phyloP scores from a whole-genome alignment of 805 yeast genomes.

The Yarrowia sp. region DNA sequence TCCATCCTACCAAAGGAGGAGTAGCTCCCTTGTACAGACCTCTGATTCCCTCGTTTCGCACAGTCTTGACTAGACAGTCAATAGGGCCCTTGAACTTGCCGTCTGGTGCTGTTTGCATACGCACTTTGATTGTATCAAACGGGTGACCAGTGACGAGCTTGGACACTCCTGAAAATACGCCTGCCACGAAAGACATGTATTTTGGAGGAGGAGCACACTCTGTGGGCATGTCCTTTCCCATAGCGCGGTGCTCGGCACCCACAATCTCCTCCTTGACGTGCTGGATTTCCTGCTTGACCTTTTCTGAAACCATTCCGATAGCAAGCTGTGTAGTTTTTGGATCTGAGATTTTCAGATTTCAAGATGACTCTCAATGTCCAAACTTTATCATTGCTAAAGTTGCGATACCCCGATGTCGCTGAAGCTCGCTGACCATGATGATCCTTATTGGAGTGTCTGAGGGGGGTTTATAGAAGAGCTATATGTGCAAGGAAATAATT shows the following conservation, averaged over 20 bases:
- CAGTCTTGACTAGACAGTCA: constrained; percentile 73
- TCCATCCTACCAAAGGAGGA: constrained; percentile 93
- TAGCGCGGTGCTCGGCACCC: constrained; percentile 2
- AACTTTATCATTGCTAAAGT: constrained; percentile 15
- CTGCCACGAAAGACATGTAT: constrained; percentile 61
- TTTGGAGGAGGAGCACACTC: constrained; percentile 10
- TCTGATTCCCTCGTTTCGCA: constrained; percentile 67
- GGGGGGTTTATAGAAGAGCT: too few relatives aligned
- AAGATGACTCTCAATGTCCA: neutral
- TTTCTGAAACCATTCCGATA: constrained; percentile 17
- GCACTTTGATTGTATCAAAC: constrained; percentile 83
- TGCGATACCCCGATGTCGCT: constrained; percentile 27
- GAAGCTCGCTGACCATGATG: neutral
- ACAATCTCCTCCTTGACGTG: constrained; percentile 16
- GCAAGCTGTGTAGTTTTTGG: neutral
- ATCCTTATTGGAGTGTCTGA: too few relatives aligned
- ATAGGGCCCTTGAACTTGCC: constrained; percentile 74
- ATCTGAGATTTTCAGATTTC: neutral
- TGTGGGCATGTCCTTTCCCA: neutral
- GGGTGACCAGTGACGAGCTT: constrained; percentile 93
- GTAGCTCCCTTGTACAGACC: constrained; percentile 90
- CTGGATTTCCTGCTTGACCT: constrained; percentile 3
- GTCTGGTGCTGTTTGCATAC: constrained; percentile 72
- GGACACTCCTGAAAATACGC: constrained; percentile 81
- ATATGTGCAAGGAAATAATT: neutral